These are phyloP conservation scores for Schwanniomyces pseudopolymorphus DNA, from an alignment of 805 yeast genomes.

Conservation along the genomic window DNA sequence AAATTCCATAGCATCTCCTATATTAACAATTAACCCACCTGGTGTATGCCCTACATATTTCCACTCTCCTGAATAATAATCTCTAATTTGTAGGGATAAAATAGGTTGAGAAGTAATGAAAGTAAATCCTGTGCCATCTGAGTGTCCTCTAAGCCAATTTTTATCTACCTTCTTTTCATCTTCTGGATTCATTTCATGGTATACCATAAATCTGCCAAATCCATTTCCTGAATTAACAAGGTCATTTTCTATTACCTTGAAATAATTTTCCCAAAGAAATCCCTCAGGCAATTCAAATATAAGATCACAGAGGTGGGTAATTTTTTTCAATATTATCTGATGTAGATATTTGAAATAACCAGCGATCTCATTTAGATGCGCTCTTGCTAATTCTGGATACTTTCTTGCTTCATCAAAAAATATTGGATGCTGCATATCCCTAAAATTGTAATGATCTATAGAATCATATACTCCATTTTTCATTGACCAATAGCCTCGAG, in stretches of 20 bases:
- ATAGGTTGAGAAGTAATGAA: conserved; percentile 33
- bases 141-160: conserved; percentile 30
- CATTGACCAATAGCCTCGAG: conserved; percentile 30
- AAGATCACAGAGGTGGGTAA: conserved; percentile 24
- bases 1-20: conserved; percentile 31
- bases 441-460: conserved; percentile 27
- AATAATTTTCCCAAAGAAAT: conserved; percentile 26
- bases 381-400: conserved; percentile 24
- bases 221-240: conserved; percentile 25
- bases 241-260: conserved; percentile 21
- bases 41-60: conserved; percentile 30
- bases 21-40: conserved; percentile 27
- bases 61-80: conserved; percentile 29
- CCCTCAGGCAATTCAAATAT: conserved; percentile 30
- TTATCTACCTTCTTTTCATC: conserved; percentile 24
- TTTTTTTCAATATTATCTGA: conserved; percentile 18
- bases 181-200: conserved; percentile 22
- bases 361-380: conserved; percentile 22
- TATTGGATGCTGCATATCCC: conserved; percentile 22
- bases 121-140: conserved; percentile 30
- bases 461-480: conserved; percentile 27
- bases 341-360: conserved; percentile 23
- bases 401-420: conserved; percentile 19
- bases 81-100: conserved; percentile 28
- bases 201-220: conserved; percentile 29